Percentiles rank a stretch among this genome's conserved stretches.
Evolutionary conservation across 306 rosid species (phyloP).

Genomic region (Casuarina cunninghamiana): DNA sequence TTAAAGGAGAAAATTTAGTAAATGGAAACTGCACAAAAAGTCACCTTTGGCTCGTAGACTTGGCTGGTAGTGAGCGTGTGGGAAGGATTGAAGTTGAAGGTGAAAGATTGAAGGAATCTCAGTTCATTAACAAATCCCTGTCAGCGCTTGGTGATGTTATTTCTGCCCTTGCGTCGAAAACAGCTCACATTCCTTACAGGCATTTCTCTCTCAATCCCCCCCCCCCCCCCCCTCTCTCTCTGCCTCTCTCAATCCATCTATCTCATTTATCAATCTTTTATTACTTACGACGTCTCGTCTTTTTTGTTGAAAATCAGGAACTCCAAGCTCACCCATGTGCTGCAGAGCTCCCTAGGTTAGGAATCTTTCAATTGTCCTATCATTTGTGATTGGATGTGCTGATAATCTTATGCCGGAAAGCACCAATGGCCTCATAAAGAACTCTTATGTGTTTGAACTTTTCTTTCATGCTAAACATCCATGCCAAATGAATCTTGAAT

Average conservation of each 20-base stretch:
- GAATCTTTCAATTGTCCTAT: constrained; percentile 10
- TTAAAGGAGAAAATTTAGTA: constrained; percentile 68
- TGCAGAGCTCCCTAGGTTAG: constrained; percentile 96
- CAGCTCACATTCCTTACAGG: constrained; percentile 93
- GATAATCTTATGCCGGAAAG: constrained; percentile 1
- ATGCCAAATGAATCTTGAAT: constrained; percentile 30
- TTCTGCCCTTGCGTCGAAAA: constrained; percentile 90
- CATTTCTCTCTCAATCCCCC: constrained; percentile 27
- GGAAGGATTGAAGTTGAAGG: constrained; percentile 98
- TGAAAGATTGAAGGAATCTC: constrained; percentile 96
- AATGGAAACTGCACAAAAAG: constrained; percentile 80
- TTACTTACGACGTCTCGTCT: constrained; percentile 16
- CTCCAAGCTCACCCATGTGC: constrained; percentile 92
- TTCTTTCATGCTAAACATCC: neutral
- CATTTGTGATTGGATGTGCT: constrained; percentile 9
- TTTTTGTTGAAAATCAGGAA: constrained; percentile 57
- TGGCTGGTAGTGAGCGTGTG: constrained; percentile 98
- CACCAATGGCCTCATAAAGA: neutral
- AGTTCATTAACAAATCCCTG: constrained; percentile 90
- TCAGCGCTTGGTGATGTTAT: constrained; percentile 98
- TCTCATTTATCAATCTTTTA: constrained; percentile 13
- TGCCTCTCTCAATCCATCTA: neutral
- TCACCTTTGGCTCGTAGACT: constrained; percentile 98
- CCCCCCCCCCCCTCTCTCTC: neutral
- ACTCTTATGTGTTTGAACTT: neutral